Evolutionary conservation across 1,284 basidiomycete genomes (phyloP).

Genomic region (Boletellus dicymbophilus): DNA sequence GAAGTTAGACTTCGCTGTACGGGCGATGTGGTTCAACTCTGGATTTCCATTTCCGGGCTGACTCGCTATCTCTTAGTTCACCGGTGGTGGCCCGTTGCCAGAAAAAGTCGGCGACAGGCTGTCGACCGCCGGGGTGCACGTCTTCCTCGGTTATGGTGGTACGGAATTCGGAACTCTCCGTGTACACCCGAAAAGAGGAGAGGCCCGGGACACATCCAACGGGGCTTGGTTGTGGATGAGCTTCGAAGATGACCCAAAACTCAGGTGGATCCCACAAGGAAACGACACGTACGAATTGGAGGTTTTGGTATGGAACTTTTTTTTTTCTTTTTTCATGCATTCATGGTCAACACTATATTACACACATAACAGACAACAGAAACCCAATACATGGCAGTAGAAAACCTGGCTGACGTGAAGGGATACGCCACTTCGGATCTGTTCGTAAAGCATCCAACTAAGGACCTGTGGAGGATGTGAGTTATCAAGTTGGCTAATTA

Average conservation of each 20-base stretch:
- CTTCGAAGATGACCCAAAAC: slow-evolving; percentile 16
- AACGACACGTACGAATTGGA: slow-evolving; percentile 35
- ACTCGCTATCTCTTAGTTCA: slow-evolving; percentile 12
- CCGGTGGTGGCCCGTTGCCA: slow-evolving; percentile 27
- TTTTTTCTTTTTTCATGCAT: too few species aligned
- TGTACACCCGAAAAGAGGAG: too few species aligned
- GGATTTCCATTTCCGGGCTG: background rate
- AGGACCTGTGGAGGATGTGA: slow-evolving; percentile 30
- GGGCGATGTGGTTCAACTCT: background rate
- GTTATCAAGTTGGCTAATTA: background rate
- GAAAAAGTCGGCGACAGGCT: slow-evolving; percentile 23
- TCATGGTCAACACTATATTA: too few species aligned
- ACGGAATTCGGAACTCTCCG: slow-evolving; percentile 29
- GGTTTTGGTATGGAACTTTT: slow-evolving; percentile 25
- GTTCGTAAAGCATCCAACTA: slow-evolving; percentile 30
- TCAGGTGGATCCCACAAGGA: slow-evolving; percentile 31
- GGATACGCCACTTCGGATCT: slow-evolving; percentile 31
- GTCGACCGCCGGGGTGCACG: slow-evolving; percentile 20
- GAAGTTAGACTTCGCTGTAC: slow-evolving; percentile 16
- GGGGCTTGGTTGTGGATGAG: slow-evolving; percentile 37
- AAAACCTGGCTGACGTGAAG: slow-evolving; percentile 31
- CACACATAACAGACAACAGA: slow-evolving; percentile 16
- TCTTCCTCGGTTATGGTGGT: slow-evolving; percentile 23
- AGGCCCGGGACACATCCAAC: too few species aligned
- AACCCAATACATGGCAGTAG: slow-evolving; percentile 13